These are phyloP conservation scores for Maudiozyma bulderi DNA, from an alignment of 805 yeast genomes.

Conservation along the genomic window DNA sequence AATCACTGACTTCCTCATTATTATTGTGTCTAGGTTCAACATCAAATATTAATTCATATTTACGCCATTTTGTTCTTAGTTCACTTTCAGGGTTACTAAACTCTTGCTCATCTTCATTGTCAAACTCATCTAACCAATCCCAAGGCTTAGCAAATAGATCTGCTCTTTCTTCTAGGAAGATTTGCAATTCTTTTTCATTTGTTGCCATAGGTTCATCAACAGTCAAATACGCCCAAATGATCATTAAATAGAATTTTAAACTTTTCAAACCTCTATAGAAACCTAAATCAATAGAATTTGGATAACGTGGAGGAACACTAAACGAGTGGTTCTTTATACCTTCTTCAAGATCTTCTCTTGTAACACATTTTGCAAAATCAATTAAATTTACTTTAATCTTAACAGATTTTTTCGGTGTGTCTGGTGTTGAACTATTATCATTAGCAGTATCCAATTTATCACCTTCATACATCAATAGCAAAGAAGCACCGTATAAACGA, in stretches of 20 bases:
- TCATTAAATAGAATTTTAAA: conserved; percentile 55
- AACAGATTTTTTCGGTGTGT: conserved; percentile 11
- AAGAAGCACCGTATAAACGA: conserved; percentile 84
- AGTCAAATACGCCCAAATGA: conserved; percentile 49
- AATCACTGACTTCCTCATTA: conserved; percentile 27
- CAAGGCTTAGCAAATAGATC: conserved; percentile 20
- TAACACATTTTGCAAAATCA: conserved; percentile 91
- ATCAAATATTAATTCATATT: conserved; percentile 28
- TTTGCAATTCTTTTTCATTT: conserved; percentile 16
- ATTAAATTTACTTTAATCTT: conserved; percentile 57
- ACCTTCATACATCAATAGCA: conserved; percentile 85
- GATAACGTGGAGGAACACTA: conserved; percentile 65
- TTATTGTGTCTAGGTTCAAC: conserved; percentile 27
- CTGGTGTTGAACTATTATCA: not conserved
- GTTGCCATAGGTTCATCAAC: conserved; percentile 28
- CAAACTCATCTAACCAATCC: conserved; percentile 35
- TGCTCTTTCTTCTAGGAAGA: conserved; percentile 12
- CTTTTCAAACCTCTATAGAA: conserved; percentile 73
- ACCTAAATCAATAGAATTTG: conserved; percentile 61
- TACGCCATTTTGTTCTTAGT: conserved; percentile 29
- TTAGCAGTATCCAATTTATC: conserved; percentile 1
- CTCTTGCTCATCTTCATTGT: conserved; percentile 26
- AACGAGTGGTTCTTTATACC: conserved; percentile 29
- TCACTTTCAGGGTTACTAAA: conserved; percentile 23
- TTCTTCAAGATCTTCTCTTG: conserved; percentile 42